Conservation (phyloP, 345 rosid genomes). For the Rhizophora apiculata region DNA sequence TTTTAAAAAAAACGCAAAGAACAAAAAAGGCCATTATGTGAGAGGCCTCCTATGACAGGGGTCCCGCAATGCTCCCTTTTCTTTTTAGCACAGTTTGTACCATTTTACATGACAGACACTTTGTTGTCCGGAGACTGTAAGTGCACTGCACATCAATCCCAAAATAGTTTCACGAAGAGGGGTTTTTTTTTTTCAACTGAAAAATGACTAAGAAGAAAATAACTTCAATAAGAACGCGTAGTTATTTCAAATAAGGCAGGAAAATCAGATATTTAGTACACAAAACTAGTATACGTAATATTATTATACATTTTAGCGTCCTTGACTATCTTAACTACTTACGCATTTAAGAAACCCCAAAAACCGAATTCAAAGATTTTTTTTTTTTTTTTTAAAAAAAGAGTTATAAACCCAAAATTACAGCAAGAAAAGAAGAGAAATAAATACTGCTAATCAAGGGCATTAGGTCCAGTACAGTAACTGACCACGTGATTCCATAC, state of each 20-base stretch:
- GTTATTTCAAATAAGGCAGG: constrained; percentile 2
- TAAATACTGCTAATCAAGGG: constrained; percentile 54
- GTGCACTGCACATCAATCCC: too few relatives aligned
- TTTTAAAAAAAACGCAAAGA: too few relatives aligned
- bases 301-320: constrained; percentile 32
- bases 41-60: too few relatives aligned
- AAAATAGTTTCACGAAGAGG: too few relatives aligned
- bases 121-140: too few relatives aligned
- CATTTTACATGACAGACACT: too few relatives aligned
- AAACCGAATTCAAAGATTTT: background rate
- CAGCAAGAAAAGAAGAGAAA: background rate
- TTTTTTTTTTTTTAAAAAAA: background rate
- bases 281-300: constrained; percentile 20
- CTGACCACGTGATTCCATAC: constrained; percentile 74
- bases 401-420: background rate
- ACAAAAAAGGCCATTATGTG: too few relatives aligned
- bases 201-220: too few relatives aligned
- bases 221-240: too few relatives aligned
- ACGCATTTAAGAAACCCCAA: constrained; percentile 5
- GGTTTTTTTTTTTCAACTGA: too few relatives aligned
- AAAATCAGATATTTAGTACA: constrained; percentile 13
- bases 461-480: constrained; percentile 94
- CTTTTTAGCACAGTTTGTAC: too few relatives aligned
- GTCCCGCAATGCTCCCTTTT: too few relatives aligned
- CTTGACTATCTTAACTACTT: constrained; percentile 23